Base-by-base conservation (phyloP, 257 asterid genomes). In the Solanum gandarillasii region DNA sequence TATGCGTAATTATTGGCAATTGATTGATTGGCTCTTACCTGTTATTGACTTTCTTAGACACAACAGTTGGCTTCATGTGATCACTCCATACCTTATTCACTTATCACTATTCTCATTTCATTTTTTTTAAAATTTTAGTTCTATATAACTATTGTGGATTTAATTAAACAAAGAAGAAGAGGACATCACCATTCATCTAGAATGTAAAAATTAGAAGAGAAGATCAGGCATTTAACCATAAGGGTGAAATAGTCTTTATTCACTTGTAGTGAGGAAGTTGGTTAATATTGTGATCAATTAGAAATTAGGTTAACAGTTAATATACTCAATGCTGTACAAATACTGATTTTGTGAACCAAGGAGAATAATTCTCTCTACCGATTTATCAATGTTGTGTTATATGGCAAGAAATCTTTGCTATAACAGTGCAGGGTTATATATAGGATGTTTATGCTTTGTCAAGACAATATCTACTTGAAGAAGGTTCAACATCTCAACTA, bases 1-100 rank as follows among this genome's bases (percentile, higher is more conserved):
- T 39, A 87, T 75, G 84, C 91, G 91, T 83, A 91, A 91, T 88
- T 82, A 86, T 88, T 89, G 93, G 91, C 21, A 27, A 73, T 89
- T 4, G 62, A 83, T 88, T 88, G 89, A 38, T n/a, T 16, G 87
- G 89, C 41, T 86, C 21, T 60, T 71, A 86, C 36, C 83, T 74
- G 86, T 75, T 48, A 73, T 86, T 87, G 83, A 84, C 85, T 88
- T 88, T 52, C 38, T 65, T 86, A 86, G 39, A 60, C 75, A 68
- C 18, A 88, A 85, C 34, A 78, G 38, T 32, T 86, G 90, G 88
- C 88, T 70, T 76, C 90, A 86, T 86, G 88, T 86, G 88, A 52
- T 75, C 62, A 75, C 38, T 48, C 70, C 71, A 11, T 52, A 55
- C 68, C 32, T 55, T 72, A 12, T 52, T 87, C 78, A 76, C 29